phyloP scores from a whole-genome alignment of 495 filamentous ascomycete species.

The Xylaria flabelliformis region DNA sequence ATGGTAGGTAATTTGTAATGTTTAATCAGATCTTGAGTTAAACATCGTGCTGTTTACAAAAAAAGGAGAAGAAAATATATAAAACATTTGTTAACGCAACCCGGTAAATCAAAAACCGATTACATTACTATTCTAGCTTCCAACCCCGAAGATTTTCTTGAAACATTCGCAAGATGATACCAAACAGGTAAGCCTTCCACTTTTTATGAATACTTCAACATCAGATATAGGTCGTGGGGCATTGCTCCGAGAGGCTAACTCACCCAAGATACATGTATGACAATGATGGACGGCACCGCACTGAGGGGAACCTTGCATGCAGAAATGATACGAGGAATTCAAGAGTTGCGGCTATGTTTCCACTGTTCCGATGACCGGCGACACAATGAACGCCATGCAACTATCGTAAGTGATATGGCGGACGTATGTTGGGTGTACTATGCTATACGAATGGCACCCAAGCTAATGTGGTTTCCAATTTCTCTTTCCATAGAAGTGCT shows the following conservation, averaged over 20 bases:
- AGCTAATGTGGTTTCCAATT: background rate
- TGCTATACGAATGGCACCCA: background rate
- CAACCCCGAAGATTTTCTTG: background rate
- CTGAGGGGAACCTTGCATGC: background rate
- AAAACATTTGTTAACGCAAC: background rate
- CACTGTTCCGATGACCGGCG: background rate
- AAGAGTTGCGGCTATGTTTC: background rate
- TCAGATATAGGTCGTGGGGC: background rate
- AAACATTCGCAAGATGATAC: background rate
- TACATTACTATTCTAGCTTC: background rate
- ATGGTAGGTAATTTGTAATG: background rate
- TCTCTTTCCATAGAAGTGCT: background rate
- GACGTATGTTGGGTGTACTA: background rate
- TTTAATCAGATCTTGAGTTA: background rate
- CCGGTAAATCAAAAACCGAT: background rate
- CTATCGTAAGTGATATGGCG: background rate
- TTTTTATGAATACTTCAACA: background rate
- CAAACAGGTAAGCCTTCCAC: background rate
- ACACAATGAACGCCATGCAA: background rate
- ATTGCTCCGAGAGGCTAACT: background rate
- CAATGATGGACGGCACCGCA: background rate
- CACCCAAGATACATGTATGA: background rate
- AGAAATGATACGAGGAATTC: background rate
- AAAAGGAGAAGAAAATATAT: background rate
- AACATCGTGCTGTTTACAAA: background rate